phyloP scores from a whole-genome alignment of 805 yeast species.

The Barnettozyma californica region DNA sequence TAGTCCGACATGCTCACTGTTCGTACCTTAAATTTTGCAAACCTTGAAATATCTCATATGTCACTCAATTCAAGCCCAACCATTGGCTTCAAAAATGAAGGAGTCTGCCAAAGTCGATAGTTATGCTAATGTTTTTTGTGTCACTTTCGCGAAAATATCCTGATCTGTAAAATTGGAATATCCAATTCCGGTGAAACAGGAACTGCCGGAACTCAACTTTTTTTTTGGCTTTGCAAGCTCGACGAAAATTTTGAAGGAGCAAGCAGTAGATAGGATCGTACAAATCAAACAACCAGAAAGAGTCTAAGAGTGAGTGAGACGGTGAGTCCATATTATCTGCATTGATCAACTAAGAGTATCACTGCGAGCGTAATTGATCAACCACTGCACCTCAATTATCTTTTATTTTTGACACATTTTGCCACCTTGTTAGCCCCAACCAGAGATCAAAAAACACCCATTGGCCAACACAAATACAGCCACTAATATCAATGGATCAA shows the following conservation, averaged over 20 bases:
- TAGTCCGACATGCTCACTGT: too few species aligned
- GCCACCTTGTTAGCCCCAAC: not conserved
- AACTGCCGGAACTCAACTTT: not conserved
- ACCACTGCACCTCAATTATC: not conserved
- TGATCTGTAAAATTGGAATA: too few species aligned
- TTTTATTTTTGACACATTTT: not conserved
- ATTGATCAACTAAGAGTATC: not conserved
- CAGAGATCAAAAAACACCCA: not conserved
- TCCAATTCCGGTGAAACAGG: not conserved
- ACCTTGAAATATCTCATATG: too few species aligned
- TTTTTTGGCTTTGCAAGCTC: not conserved
- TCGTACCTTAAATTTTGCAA: too few species aligned
- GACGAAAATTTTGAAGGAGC: constrained; percentile 10
- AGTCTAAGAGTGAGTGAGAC: not conserved
- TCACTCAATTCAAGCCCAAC: too few species aligned
- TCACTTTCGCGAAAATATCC: too few species aligned
- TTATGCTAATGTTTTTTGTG: too few species aligned
- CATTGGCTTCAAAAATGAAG: too few species aligned
- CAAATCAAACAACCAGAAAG: not conserved
- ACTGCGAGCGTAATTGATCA: not conserved
- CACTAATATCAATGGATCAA: constrained; percentile 12
- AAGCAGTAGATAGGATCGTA: not conserved
- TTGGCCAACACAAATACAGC: not conserved
- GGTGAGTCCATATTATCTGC: not conserved
- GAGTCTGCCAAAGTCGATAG: too few species aligned